A percentile compares a stretch with the other conserved stretches of the same genome.
Conservation (phyloP, 2,329 filamentous ascomycete genomes). For the Aureobasidium sp. region DNA sequence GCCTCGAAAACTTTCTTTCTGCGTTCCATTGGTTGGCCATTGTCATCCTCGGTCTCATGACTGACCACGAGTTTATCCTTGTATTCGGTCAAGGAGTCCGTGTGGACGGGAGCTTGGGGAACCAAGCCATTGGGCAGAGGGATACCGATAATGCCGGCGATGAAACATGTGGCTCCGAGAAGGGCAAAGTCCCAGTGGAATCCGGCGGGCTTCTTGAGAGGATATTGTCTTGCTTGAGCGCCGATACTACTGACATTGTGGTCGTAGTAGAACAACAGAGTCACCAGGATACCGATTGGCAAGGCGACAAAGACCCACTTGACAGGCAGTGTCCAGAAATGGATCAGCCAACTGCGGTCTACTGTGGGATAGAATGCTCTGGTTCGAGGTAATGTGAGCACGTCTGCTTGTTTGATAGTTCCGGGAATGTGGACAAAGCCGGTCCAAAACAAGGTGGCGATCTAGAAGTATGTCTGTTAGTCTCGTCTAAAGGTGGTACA, state of each 20-base stretch:
- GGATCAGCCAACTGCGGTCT: conserved; percentile 40
- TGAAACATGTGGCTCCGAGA: conserved; percentile 46
- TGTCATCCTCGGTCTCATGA: conserved; percentile 36
- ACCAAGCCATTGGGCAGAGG: conserved; percentile 51
- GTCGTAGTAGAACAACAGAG: conserved; percentile 49
- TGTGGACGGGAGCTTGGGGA: conserved; percentile 53
- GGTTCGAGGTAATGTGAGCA: conserved; percentile 35
- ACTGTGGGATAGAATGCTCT: conserved; percentile 41
- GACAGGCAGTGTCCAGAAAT: conserved; percentile 44
- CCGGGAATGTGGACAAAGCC: conserved; percentile 46
- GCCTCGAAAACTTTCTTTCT: conserved; percentile 36
- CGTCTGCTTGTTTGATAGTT: conserved; percentile 32
- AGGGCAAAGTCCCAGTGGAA: conserved; percentile 55
- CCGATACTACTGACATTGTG: conserved; percentile 48
- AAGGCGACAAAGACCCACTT: conserved; percentile 46
- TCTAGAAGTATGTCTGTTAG: conserved; percentile 20
- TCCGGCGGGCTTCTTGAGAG: conserved; percentile 49
- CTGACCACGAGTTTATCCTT: conserved; percentile 33
- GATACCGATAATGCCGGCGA: conserved; percentile 47
- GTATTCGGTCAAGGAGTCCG: conserved; percentile 40
- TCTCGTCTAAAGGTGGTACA: neutral
- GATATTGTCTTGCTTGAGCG: conserved; percentile 48
- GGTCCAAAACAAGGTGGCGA: conserved; percentile 46
- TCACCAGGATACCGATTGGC: conserved; percentile 45
- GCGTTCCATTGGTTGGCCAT: conserved; percentile 33